Percentiles rank a stretch among this genome's conserved stretches.
Evolutionary conservation across 352 stramenopile species (phyloP).

Genomic region (Phytophthora nicotianae): DNA sequence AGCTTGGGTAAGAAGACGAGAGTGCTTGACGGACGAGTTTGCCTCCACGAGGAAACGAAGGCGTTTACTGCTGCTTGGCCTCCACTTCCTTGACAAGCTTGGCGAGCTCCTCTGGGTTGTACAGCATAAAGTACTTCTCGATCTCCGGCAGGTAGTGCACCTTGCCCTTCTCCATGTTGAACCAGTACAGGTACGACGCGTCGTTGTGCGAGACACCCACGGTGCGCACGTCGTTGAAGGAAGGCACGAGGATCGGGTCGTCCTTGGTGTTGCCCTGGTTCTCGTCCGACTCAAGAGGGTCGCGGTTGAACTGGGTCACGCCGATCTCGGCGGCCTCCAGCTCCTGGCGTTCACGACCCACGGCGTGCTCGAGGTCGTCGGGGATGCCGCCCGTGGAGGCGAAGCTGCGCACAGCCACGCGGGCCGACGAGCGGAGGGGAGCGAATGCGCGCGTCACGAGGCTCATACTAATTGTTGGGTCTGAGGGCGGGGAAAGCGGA

Average conservation of each 20-base stretch:
- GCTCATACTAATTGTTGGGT: slow-evolving; percentile 39
- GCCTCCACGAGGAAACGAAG: not conserved
- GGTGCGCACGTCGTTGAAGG: slow-evolving; percentile 71
- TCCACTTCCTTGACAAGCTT: slow-evolving; percentile 86
- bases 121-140: slow-evolving; percentile 92
- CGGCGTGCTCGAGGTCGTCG: slow-evolving; percentile 79
- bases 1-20: not conserved
- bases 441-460: slow-evolving; percentile 58
- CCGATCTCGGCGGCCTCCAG: slow-evolving; percentile 74
- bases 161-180: slow-evolving; percentile 88
- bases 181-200: slow-evolving; percentile 89
- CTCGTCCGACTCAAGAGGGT: slow-evolving; percentile 87
- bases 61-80: slow-evolving; percentile 73
- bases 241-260: slow-evolving; percentile 87
- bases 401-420: slow-evolving; percentile 55
- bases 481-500: slow-evolving; percentile 26
- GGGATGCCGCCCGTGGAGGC: slow-evolving; percentile 62
- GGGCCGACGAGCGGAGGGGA: slow-evolving; percentile 51
- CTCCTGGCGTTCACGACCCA: slow-evolving; percentile 80
- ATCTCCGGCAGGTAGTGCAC: slow-evolving; percentile 87
- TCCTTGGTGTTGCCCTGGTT: slow-evolving; percentile 90
- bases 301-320: slow-evolving; percentile 78
- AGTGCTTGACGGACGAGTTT: not conserved
- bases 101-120: slow-evolving; percentile 87
- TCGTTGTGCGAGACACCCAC: slow-evolving; percentile 90